phyloP scores from a whole-genome alignment of 257 asterid species.

The Galeopsis tetrahit region DNA sequence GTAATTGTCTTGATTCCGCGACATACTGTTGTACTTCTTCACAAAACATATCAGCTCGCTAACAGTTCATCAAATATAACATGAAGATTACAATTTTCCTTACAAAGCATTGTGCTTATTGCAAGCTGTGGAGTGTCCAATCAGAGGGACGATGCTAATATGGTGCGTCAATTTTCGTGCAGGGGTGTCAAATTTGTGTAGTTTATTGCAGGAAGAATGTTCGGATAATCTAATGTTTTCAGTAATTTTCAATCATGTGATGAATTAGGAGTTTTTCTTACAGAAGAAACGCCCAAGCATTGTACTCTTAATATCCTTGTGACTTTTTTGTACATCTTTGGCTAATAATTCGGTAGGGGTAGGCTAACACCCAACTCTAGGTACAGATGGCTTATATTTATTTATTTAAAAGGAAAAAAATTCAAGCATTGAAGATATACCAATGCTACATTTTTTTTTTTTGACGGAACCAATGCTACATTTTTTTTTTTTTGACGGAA shows the following conservation, averaged over 20 bases:
- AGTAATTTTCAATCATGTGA: background rate
- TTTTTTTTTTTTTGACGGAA: too few species aligned
- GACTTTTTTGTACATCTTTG: background rate
- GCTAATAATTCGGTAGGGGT: background rate
- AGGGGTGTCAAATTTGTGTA: background rate
- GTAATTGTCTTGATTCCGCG: conserved; percentile 15
- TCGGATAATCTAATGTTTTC: background rate
- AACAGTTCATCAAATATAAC: too few species aligned
- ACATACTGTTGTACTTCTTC: background rate
- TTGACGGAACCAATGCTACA: too few species aligned
- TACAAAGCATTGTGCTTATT: background rate
- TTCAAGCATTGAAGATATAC: too few species aligned
- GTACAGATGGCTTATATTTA: background rate
- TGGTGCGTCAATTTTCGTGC: background rate
- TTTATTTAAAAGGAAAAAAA: too few species aligned
- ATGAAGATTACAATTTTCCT: too few species aligned
- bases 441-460: too few species aligned
- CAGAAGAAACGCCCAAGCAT: background rate
- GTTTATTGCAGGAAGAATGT: background rate
- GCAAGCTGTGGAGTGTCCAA: background rate
- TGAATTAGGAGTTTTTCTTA: background rate
- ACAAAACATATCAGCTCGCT: too few species aligned
- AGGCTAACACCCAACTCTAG: background rate
- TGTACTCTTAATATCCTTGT: background rate
- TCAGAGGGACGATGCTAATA: background rate